phyloP scores from a whole-genome alignment of 257 asterid genomes.

The Solanum pimpinellifolium region DNA sequence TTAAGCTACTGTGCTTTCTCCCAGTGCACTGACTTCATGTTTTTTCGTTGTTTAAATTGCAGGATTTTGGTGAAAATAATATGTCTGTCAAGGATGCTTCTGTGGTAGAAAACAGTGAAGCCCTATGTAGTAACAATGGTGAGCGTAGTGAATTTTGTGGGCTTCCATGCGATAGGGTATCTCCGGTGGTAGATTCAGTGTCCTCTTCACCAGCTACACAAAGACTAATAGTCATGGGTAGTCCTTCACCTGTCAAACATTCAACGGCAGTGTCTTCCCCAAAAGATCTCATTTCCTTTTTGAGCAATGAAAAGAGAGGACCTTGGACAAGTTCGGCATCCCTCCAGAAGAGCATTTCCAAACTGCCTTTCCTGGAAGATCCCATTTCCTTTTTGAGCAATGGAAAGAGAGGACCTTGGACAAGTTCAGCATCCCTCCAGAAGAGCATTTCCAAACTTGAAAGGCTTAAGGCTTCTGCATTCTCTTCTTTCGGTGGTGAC shows the following conservation, averaged over 20 bases:
- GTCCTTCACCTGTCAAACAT: constrained; percentile 37
- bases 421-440: constrained; percentile 48
- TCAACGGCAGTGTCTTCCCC: constrained; percentile 27
- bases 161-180: constrained; percentile 22
- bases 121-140: not conserved
- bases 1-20: not conserved
- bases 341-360: constrained; percentile 70
- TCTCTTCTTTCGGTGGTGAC: constrained; percentile 40
- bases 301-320: constrained; percentile 18
- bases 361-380: constrained; percentile 32
- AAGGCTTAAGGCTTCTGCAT: constrained; percentile 50
- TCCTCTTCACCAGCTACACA: constrained; percentile 36
- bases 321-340: constrained; percentile 33
- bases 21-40: not conserved
- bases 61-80: not conserved
- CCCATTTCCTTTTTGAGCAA: constrained; percentile 23
- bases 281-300: constrained; percentile 27
- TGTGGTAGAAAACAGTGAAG: not conserved
- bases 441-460: constrained; percentile 72
- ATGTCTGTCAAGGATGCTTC: constrained; percentile 3
- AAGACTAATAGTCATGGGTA: constrained; percentile 10
- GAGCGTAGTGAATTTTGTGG: constrained; percentile 9
- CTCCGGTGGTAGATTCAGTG: constrained; percentile 20
- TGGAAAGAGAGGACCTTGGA: constrained; percentile 19
- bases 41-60: not conserved